Evolutionary conservation across 2,329 filamentous ascomycete genomes (phyloP).

Genomic region (Leptographium galeiforme): DNA sequence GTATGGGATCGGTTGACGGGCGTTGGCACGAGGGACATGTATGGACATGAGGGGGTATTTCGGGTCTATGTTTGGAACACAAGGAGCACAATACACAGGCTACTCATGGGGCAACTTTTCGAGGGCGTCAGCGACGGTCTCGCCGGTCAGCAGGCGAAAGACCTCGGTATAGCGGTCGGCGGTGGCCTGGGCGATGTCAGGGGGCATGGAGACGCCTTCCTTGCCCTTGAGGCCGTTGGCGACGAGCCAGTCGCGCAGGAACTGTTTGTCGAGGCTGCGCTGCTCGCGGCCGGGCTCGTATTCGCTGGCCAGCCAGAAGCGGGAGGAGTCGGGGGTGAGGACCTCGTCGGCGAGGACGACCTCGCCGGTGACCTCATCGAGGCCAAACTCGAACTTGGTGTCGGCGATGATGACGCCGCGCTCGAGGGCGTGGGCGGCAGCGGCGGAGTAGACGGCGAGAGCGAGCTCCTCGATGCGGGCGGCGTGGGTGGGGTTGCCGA

Average conservation of each 20-base stretch:
- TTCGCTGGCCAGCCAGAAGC: constrained; percentile 69
- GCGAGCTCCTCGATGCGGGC: constrained; percentile 51
- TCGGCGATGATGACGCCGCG: constrained; percentile 63
- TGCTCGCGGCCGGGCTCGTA: constrained; percentile 65
- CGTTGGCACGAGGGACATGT: too few relatives aligned
- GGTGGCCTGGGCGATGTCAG: constrained; percentile 57
- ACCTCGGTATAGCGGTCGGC: constrained; percentile 63
- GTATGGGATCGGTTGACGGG: too few relatives aligned
- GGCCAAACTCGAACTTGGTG: constrained; percentile 50
- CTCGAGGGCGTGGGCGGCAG: constrained; percentile 47
- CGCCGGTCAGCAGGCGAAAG: constrained; percentile 54
- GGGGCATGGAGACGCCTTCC: constrained; percentile 57
- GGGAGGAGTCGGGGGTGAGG: constrained; percentile 67
- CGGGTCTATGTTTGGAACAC: not conserved
- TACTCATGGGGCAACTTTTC: constrained; percentile 8
- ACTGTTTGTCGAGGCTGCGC: constrained; percentile 82
- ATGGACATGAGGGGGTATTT: not conserved
- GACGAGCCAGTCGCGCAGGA: constrained; percentile 70
- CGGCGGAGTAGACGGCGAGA: constrained; percentile 48
- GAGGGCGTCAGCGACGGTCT: constrained; percentile 25
- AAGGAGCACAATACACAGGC: not conserved
- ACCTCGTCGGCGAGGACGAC: constrained; percentile 75
- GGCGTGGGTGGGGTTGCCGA: constrained; percentile 51
- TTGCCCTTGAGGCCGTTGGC: constrained; percentile 61
- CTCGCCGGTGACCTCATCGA: constrained; percentile 50